Conservation (phyloP, 2,329 filamentous ascomycete species). For the Thielaviopsis ethacetica region DNA sequence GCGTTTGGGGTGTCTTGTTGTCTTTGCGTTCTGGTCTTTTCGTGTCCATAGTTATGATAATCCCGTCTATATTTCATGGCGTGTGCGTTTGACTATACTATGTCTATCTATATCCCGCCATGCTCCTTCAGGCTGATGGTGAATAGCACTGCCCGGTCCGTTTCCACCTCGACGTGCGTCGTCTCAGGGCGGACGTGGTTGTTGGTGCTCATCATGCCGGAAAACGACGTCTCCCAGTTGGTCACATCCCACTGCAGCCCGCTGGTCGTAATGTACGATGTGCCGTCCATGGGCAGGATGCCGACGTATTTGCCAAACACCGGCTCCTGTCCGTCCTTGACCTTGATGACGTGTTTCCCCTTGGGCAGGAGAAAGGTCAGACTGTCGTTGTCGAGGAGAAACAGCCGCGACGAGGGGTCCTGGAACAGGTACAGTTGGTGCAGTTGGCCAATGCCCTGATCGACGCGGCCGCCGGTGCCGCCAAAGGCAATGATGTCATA, state of each 20-base stretch:
- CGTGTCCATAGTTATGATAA: not conserved
- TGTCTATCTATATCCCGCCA: not conserved
- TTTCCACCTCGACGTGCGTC: constrained; percentile 44
- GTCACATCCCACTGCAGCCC: constrained; percentile 86
- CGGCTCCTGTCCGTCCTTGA: constrained; percentile 31
- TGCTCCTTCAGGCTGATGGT: constrained; percentile 44
- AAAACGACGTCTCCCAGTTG: constrained; percentile 64
- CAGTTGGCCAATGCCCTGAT: constrained; percentile 79
- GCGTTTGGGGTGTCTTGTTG: constrained; percentile 6
- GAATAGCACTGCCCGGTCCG: constrained; percentile 51
- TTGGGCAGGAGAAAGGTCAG: constrained; percentile 58
- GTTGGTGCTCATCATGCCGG: constrained; percentile 60
- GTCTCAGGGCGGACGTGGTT: constrained; percentile 52
- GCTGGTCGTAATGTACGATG: constrained; percentile 57
- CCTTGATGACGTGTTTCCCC: constrained; percentile 48
- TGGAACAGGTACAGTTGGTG: constrained; percentile 64
- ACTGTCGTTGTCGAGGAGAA: constrained; percentile 65
- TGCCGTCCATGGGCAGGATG: constrained; percentile 69
- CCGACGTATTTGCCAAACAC: constrained; percentile 67
- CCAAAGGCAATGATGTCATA: constrained; percentile 65
- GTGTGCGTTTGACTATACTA: too few species aligned
- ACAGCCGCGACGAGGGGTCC: constrained; percentile 40
- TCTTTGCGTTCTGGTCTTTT: not conserved
- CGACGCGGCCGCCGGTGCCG: constrained; percentile 75
- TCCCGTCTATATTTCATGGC: not conserved